Percentiles rank a stretch among this genome's conserved stretches.
Conservation (phyloP, 2,329 filamentous ascomycete genomes). For the Blumeriella jaapii region DNA sequence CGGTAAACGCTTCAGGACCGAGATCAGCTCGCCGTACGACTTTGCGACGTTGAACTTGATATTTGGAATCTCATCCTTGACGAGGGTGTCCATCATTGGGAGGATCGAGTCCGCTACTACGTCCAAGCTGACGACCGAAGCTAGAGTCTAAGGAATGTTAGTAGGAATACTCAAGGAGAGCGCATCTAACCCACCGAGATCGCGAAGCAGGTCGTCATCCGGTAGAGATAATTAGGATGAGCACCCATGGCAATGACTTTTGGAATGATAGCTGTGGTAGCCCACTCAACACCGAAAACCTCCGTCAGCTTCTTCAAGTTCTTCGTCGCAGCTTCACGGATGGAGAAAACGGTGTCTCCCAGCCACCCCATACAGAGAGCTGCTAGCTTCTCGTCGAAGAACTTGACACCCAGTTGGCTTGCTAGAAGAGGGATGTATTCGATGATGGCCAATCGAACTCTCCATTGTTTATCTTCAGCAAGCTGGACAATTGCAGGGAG, state of each 20-base stretch:
- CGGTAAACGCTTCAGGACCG: constrained; percentile 82
- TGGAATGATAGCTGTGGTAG: constrained; percentile 90
- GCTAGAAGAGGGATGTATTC: constrained; percentile 97
- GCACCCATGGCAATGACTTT: constrained; percentile 98
- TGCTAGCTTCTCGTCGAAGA: constrained; percentile 96
- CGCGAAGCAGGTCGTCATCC: constrained; percentile 99
- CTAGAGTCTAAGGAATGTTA: constrained; percentile 60
- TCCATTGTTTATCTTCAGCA: constrained; percentile 98
- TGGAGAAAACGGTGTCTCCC: constrained; percentile 96
- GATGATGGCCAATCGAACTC: constrained; percentile 93
- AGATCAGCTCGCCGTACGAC: constrained; percentile 83
- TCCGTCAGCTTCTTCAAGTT: constrained; percentile 98
- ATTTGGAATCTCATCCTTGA: constrained; percentile 91
- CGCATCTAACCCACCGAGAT: constrained; percentile 68
- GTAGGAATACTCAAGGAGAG: constrained; percentile 2
- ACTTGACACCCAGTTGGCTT: constrained; percentile 88
- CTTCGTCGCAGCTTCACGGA: constrained; percentile 90
- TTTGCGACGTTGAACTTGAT: constrained; percentile 99
- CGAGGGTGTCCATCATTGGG: constrained; percentile 90
- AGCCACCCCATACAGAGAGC: constrained; percentile 97
- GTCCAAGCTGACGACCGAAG: constrained; percentile 82
- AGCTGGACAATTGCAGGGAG: constrained; percentile 95
- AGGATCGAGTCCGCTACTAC: constrained; percentile 90
- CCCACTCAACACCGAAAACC: constrained; percentile 97
- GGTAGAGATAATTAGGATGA: constrained; percentile 97